phyloP scores from a whole-genome alignment of 495 filamentous ascomycete species.

The Pyrenopolyporus hunteri region DNA sequence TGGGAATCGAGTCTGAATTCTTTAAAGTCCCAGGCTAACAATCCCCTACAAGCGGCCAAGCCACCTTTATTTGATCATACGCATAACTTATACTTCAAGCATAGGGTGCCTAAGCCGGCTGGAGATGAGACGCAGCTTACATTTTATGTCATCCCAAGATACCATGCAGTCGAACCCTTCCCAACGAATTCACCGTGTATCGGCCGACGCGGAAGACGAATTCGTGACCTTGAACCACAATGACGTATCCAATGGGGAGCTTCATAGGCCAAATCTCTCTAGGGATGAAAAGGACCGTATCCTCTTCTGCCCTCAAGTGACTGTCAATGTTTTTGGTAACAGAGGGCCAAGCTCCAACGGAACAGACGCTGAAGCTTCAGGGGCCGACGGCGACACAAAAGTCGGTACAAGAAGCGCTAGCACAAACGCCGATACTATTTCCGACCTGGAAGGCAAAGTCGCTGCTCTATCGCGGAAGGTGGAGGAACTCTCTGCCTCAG shows the following conservation, averaged over 20 bases:
- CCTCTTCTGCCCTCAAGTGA: conserved; percentile 4
- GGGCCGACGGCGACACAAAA: background rate
- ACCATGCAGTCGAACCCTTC: background rate
- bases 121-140: background rate
- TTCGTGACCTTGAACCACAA: background rate
- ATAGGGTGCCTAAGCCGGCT: background rate
- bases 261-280: background rate
- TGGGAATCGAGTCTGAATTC: too few species aligned
- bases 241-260: background rate
- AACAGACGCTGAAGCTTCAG: background rate
- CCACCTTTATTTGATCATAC: too few species aligned
- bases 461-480: background rate
- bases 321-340: conserved; percentile 4
- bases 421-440: background rate
- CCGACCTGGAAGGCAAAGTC: background rate
- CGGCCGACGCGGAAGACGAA: background rate
- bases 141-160: background rate
- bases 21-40: too few species aligned
- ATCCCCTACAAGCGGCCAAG: too few species aligned
- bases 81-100: too few species aligned
- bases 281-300: background rate
- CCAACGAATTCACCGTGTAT: background rate
- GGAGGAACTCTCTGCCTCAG: background rate
- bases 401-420: background rate
- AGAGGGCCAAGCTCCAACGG: too few species aligned